Evolutionary conservation across 495 filamentous ascomycete species (phyloP).

Genomic region (Penicillium canescens): DNA sequence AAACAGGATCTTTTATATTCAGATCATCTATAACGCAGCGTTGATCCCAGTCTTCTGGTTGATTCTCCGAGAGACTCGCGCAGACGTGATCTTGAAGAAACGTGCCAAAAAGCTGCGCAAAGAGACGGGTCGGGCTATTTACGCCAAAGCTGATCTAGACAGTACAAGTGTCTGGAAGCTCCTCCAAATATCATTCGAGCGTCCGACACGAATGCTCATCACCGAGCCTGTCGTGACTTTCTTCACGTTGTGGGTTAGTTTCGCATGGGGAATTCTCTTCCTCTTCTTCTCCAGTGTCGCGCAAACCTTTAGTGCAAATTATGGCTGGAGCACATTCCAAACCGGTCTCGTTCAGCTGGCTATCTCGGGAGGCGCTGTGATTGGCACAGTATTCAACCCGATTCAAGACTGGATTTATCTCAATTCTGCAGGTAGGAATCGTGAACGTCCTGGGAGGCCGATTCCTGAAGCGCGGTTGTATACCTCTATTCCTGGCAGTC

Average conservation of each 20-base stretch:
- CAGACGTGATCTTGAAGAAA: slow-evolving; percentile 53
- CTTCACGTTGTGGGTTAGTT: slow-evolving; percentile 53
- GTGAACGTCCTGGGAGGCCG: slow-evolving; percentile 25
- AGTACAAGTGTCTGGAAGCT: slow-evolving; percentile 24
- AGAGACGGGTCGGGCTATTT: slow-evolving; percentile 53
- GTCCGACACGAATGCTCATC: slow-evolving; percentile 48
- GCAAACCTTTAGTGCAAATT: slow-evolving; percentile 39
- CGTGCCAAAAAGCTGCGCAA: slow-evolving; percentile 66
- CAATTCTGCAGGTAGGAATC: slow-evolving; percentile 26
- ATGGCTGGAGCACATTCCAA: slow-evolving; percentile 33
- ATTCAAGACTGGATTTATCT: slow-evolving; percentile 44
- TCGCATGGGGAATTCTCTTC: slow-evolving; percentile 54
- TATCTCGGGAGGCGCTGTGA: slow-evolving; percentile 42
- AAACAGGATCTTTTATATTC: slow-evolving; percentile 50
- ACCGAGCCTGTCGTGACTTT: slow-evolving; percentile 57
- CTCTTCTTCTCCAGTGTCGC: slow-evolving; percentile 45
- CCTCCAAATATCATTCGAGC: slow-evolving; percentile 38
- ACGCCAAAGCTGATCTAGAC: slow-evolving; percentile 35
- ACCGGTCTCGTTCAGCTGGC: slow-evolving; percentile 42
- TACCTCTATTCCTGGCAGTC: slow-evolving; percentile 36
- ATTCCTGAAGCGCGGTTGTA: slow-evolving; percentile 46
- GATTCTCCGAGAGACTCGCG: slow-evolving; percentile 45
- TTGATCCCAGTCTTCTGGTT: slow-evolving; percentile 44
- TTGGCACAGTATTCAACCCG: slow-evolving; percentile 45
- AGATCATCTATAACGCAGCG: slow-evolving; percentile 50